These are phyloP conservation scores for Yamadazyma dushanensis DNA, from an alignment of 1,139 yeast species.

Conservation along the genomic window DNA sequence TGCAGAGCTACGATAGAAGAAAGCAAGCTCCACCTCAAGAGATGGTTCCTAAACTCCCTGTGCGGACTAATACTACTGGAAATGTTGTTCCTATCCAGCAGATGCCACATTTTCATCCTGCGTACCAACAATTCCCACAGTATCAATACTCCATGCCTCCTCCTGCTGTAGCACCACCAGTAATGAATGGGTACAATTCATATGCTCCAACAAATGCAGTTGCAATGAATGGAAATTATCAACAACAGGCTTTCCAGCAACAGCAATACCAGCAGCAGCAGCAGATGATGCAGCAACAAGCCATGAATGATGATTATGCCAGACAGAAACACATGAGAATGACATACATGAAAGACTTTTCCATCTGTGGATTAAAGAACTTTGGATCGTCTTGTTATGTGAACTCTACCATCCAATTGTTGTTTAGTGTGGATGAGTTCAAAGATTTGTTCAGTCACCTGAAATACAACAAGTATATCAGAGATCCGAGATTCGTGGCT, in stretches of 20 bases:
- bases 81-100: conserved; percentile 1
- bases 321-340: conserved; percentile 14
- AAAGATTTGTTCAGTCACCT: conserved; percentile 42
- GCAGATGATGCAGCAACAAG: conserved; percentile 15
- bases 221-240: too few species aligned
- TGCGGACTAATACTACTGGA: background rate
- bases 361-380: conserved; percentile 66
- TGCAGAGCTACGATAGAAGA: background rate
- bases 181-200: too few species aligned
- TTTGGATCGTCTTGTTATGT: conserved; percentile 75
- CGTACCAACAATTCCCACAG: background rate
- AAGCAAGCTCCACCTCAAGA: background rate
- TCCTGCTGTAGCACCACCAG: too few species aligned
- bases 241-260: conserved; percentile 4
- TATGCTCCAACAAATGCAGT: too few species aligned
- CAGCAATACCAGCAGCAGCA: background rate
- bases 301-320: conserved; percentile 7
- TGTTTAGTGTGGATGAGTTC: conserved; percentile 54
- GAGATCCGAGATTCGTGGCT: conserved; percentile 29
- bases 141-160: background rate
- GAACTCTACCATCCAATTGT: conserved; percentile 65
- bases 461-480: conserved; percentile 41
- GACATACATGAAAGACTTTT: conserved; percentile 35
- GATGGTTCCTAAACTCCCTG: conserved; percentile 1
- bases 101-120: conserved; percentile 3